A percentile compares a stretch with the other conserved stretches of the same genome.
Evolutionary conservation across 2,329 filamentous ascomycete species (phyloP).

Genomic region (Coniochaeta sp.): DNA sequence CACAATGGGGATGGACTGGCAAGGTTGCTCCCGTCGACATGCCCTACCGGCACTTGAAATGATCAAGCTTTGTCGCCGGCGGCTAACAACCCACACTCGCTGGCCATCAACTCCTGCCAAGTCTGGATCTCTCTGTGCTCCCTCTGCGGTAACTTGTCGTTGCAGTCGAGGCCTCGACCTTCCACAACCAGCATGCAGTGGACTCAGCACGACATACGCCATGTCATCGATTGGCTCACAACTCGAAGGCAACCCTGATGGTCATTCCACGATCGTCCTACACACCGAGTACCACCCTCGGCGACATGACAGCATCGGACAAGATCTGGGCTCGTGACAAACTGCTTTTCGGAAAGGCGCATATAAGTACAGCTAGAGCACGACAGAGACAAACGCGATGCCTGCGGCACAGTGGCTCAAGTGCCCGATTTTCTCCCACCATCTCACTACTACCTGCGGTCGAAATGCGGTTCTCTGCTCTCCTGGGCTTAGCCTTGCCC

Average conservation of each 20-base stretch:
- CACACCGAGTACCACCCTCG: neutral
- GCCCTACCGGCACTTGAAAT: neutral
- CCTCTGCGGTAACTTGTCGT: neutral
- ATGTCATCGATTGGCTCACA: neutral
- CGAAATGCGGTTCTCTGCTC: neutral
- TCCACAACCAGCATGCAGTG: neutral
- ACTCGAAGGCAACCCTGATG: neutral
- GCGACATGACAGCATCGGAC: neutral
- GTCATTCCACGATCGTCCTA: neutral
- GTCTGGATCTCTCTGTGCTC: neutral
- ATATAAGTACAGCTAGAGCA: no score
- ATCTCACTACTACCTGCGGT: no score
- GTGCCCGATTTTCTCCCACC: no score
- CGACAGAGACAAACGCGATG: no score
- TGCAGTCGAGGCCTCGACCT: neutral
- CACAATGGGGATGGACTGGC: neutral
- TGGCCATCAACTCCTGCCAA: neutral
- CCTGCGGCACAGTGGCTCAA: no score
- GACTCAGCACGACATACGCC: neutral
- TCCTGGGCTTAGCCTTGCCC: slow-evolving; percentile 7
- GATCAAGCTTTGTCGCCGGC: neutral
- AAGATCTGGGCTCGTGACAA: neutral
- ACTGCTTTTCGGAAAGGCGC: no score
- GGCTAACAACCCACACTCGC: neutral
- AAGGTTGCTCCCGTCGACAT: neutral